phyloP scores from a whole-genome alignment of 108 stramenopile species.

The Skeletonema potamos region DNA sequence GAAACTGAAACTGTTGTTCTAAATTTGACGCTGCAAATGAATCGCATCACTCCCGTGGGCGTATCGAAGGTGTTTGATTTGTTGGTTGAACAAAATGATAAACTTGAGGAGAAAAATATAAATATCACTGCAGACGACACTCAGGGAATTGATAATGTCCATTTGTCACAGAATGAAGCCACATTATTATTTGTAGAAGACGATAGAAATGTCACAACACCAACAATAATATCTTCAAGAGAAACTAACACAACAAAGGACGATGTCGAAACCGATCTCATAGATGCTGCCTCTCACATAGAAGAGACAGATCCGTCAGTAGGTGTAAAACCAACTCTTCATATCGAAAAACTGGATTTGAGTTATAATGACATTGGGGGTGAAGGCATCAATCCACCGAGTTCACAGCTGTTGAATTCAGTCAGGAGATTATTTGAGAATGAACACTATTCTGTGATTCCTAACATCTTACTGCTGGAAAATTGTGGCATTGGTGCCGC shows the following conservation, averaged over 20 bases:
- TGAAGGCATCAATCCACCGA: slow-evolving; percentile 15
- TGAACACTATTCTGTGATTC: slow-evolving; percentile 40
- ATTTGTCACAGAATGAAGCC: background rate
- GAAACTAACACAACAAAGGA: background rate
- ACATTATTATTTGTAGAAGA: background rate
- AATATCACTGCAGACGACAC: slow-evolving; percentile 4
- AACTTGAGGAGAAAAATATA: slow-evolving; percentile 1
- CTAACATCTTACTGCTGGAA: slow-evolving; percentile 48
- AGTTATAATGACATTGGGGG: slow-evolving; percentile 61
- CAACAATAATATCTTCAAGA: background rate
- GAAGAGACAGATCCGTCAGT: background rate
- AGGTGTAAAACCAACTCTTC: background rate
- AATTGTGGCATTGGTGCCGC: slow-evolving; percentile 72
- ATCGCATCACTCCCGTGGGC: slow-evolving; percentile 42
- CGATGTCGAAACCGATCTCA: too few species aligned
- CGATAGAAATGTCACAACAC: background rate
- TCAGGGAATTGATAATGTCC: background rate
- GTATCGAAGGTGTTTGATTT: slow-evolving; percentile 29
- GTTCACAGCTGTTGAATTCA: slow-evolving; percentile 16
- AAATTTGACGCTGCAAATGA: slow-evolving; percentile 36
- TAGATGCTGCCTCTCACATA: background rate
- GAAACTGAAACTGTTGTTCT: background rate
- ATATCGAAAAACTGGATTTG: slow-evolving; percentile 55
- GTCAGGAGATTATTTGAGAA: slow-evolving; percentile 24
- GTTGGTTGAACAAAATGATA: slow-evolving; percentile 24